Evolutionary conservation across 2,329 filamentous ascomycete species (phyloP).

Genomic region (Tolypocladium capitatum): DNA sequence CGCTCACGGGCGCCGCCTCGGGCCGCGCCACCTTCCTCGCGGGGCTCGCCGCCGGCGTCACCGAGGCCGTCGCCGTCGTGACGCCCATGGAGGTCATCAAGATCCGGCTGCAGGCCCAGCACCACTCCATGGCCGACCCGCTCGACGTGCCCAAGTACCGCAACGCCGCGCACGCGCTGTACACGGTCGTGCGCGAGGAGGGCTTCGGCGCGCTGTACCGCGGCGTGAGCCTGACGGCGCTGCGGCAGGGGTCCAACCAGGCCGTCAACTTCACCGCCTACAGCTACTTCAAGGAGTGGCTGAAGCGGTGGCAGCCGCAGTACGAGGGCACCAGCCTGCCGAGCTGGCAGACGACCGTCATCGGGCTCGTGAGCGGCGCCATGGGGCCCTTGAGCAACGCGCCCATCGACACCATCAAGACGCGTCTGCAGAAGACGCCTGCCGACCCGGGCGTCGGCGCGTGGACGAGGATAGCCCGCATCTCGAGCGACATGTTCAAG

Average conservation of each 20-base stretch:
- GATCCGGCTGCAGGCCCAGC: conserved; percentile 94
- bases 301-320: conserved; percentile 61
- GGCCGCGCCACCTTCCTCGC: conserved; percentile 59
- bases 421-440: conserved; percentile 79
- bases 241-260: conserved; percentile 93
- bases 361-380: conserved; percentile 81
- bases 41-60: conserved; percentile 83
- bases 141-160: conserved; percentile 95
- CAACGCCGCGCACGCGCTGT: conserved; percentile 71
- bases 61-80: conserved; percentile 90
- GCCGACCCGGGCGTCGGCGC: conserved; percentile 72
- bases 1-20: conserved; percentile 51
- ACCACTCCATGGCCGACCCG: conserved; percentile 95
- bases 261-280: conserved; percentile 99
- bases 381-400: conserved; percentile 96
- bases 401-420: conserved; percentile 98
- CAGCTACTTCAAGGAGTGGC: conserved; percentile 72
- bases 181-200: conserved; percentile 87
- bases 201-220: conserved; percentile 79
- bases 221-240: conserved; percentile 82
- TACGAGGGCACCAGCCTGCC: conserved; percentile 55
- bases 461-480: conserved; percentile 61
- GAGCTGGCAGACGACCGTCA: conserved; percentile 78
- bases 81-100: conserved; percentile 99
- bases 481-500: conserved; percentile 77